Base-by-base conservation (phyloP, 805 yeast species). In the Myxozyma sirexii region DNA sequence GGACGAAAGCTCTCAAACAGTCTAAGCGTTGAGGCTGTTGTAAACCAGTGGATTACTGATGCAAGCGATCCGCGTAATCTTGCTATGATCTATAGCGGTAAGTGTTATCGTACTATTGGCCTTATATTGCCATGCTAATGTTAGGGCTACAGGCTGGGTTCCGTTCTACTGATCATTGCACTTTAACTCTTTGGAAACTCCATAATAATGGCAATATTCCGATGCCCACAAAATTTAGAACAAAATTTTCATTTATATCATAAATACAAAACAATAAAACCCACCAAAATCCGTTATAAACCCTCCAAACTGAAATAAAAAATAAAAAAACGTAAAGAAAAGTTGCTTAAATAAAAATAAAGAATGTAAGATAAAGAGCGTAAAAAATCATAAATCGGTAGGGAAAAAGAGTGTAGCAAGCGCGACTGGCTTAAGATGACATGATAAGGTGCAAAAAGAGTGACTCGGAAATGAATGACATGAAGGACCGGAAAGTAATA, bases 21-120 rank as follows among this genome's bases (percentile, higher is more conserved):
- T 0, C 76, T 94, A 51, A 90, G 91, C 69, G 82, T 83, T 6
- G 97, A 91, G 67, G 96, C 97, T 0, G 83, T 84, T 0, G 93
- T 93, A 1, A 80, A 93, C 56, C 94, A 88, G 68, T 75, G 93
- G 63, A 84, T 92, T 5, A 84, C 83, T 45, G 88, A 87, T 59
- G 97, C 99, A 0, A 79, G 85, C 0, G 86, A 84, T 69, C 77
- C 79, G 4, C 74, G 78, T 4, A 90, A 90, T 66, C 75, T 94
- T 49, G 87, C 94, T 0, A 72, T 86, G 26, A 83, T 94, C 4
- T 94, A 84, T 70, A 79, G 84, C 70, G 97, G 97, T 1, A 87
- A 96, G 97, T 57, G 10, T 6, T 24, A 4, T 13, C 21, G 3
- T 21, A 7, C 19, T 12, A 1, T n/a, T 48, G 21, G 17, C 10